Evolutionary conservation across 164 flowering plant genomes (phyloP).

Genomic region (Magnolia changhungtana): DNA sequence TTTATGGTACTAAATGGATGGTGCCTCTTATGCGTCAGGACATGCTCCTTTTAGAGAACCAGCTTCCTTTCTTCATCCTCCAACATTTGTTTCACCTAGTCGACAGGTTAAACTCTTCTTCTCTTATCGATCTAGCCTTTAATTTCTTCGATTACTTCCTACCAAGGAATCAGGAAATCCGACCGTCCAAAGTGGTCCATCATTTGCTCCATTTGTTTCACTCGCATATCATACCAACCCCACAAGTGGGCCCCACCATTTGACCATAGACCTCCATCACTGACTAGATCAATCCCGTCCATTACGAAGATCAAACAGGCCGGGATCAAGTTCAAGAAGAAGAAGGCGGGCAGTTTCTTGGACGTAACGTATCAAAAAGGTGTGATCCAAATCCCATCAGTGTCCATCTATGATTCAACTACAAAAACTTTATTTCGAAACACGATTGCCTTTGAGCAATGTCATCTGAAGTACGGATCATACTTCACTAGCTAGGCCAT

Average conservation of each 20-base stretch:
- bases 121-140: not conserved
- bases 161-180: too few relatives aligned
- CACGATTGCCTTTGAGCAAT: constrained; percentile 10
- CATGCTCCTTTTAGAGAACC: constrained; percentile 4
- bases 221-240: not conserved
- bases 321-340: not conserved
- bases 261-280: not conserved
- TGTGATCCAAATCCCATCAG: constrained; percentile 1
- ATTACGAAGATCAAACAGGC: not conserved
- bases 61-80: constrained; percentile 9
- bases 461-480: not conserved
- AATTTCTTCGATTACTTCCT: too few relatives aligned
- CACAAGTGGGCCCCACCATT: not conserved
- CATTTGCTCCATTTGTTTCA: constrained; percentile 7
- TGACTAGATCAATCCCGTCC: not conserved
- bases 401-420: not conserved
- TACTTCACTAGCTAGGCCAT: constrained; percentile 2
- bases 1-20: too few relatives aligned
- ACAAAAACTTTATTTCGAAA: too few relatives aligned
- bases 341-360: not conserved
- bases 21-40: too few relatives aligned
- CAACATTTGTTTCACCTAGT: not conserved
- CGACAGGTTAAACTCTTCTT: too few relatives aligned
- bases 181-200: not conserved
- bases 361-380: not conserved